Base-by-base conservation (phyloP, 1,284 basidiomycete genomes). In the Heterobasidion annosum region DNA sequence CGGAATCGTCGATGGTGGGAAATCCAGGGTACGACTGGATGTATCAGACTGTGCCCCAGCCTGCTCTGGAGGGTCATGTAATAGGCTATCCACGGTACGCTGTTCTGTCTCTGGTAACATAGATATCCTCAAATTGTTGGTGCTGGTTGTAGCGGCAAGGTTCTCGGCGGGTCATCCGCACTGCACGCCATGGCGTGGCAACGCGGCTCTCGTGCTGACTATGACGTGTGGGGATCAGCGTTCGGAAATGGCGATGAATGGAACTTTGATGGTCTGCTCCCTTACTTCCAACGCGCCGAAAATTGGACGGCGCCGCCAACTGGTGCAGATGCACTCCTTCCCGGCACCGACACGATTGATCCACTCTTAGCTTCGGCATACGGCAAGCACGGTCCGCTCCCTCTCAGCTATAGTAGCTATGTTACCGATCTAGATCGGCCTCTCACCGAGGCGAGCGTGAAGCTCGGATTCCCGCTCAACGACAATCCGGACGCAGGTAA, bases 161-260 rank as follows among this genome's bases (percentile, higher is more conserved):
- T 58, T 33, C 53, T 58, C 10, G 57, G 57, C 32, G 57, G 57
- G 9, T 58, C 57, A 19, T 58, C 56, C 8, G 57, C 57, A 10
- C 58, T 58, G 32, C 55, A 58, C 42, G 51, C 50, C 15, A 53
- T 58, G 57, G 54, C 58, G 35, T 58, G 57, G 57, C 56, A 58
- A 42, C 57, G 56, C n/a, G 57, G 53, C 5, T 55, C 57, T 8
- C 48, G 48, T 34, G 45, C 57, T 8, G 57, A 58, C 35, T 58
- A 58, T 16, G 57, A 58, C 16, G 42, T 47, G n/a, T 58, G 57
- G 57, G 57, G 53, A 4, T 55, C 53, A 13, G 25, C n/a, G 33
- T 53, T 59, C 4, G 57, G 50, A 13, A 59, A 59, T 19, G 58
- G 58, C 35, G 48, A 52, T 2, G 58, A 56, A 12, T 59, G 58